phyloP scores from a whole-genome alignment of 306 rosid species.

The Echinosophora koreensis region DNA sequence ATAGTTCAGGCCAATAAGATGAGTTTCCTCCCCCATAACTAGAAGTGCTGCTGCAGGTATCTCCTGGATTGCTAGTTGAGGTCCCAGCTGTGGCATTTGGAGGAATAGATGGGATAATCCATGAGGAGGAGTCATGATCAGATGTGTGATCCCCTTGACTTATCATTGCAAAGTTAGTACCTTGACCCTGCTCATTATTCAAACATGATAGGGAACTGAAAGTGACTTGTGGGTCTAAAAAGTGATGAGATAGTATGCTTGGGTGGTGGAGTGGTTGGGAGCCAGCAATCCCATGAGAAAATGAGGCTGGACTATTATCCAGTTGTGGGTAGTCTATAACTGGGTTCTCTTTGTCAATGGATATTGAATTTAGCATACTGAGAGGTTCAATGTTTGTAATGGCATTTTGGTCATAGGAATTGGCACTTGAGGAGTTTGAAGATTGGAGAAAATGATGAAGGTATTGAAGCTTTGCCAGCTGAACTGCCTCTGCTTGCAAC shows the following conservation, averaged over 20 bases:
- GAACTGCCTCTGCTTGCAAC: conserved; percentile 63
- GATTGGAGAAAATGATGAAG: conserved; percentile 66
- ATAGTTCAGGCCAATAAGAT: conserved; percentile 68
- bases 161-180: conserved; percentile 54
- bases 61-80: conserved; percentile 54
- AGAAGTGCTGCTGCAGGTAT: conserved; percentile 65
- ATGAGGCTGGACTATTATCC: conserved; percentile 49
- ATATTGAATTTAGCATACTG: conserved; percentile 52
- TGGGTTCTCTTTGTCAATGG: conserved; percentile 47
- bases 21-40: conserved; percentile 62
- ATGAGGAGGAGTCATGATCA: conserved; percentile 49
- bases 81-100: conserved; percentile 43
- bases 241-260: conserved; percentile 50
- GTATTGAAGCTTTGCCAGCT: conserved; percentile 68
- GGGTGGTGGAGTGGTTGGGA: conserved; percentile 83
- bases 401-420: conserved; percentile 55
- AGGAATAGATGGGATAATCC: conserved; percentile 52
- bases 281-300: conserved; percentile 48
- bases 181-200: conserved; percentile 58
- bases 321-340: conserved; percentile 41
- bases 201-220: conserved; percentile 68
- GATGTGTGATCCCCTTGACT: conserved; percentile 58
- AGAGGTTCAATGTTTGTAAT: conserved; percentile 52
- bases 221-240: conserved; percentile 75
- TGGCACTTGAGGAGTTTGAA: conserved; percentile 40